phyloP scores from a whole-genome alignment of 179 eudicot species.

The Patellifolia procumbens region DNA sequence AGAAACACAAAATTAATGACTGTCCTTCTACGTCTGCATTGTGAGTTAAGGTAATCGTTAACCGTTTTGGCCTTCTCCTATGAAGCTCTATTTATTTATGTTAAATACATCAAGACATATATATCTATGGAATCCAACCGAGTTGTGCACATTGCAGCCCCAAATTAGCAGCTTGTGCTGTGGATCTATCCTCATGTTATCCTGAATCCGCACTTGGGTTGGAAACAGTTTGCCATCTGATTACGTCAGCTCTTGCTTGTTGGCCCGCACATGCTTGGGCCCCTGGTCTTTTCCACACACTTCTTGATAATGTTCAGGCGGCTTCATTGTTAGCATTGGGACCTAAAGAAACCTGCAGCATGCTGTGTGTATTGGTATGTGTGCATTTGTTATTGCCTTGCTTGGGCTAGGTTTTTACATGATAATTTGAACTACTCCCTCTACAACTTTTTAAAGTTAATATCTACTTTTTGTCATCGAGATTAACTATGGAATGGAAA shows the following conservation, averaged over 20 bases:
- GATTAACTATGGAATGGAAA: too few species aligned
- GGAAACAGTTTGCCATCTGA: constrained; percentile 86
- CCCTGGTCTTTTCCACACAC: constrained; percentile 84
- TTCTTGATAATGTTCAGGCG: constrained; percentile 84
- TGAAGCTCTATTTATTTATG: not conserved
- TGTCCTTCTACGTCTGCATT: constrained; percentile 82
- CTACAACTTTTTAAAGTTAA: not conserved
- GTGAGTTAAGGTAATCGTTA: constrained; percentile 72
- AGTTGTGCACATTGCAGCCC: constrained; percentile 62
- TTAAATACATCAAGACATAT: not conserved
- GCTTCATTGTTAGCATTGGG: constrained; percentile 80
- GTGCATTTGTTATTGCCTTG: constrained; percentile 8
- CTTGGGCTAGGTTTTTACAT: not conserved
- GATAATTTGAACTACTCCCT: not conserved
- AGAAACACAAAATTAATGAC: constrained; percentile 87
- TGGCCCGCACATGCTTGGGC: constrained; percentile 98
- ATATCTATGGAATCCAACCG: constrained; percentile 4
- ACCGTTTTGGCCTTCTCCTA: constrained; percentile 8
- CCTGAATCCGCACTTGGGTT: constrained; percentile 80
- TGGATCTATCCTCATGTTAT: constrained; percentile 66
- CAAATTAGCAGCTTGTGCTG: constrained; percentile 78
- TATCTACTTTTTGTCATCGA: too few species aligned
- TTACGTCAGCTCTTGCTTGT: constrained; percentile 90
- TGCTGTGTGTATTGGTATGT: constrained; percentile 80
- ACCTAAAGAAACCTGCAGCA: constrained; percentile 91